Percentiles rank a stretch among this genome's conserved stretches.
phyloP scores from a whole-genome alignment of 768 basidiomycete species.

The Mycena albidolilacea region DNA sequence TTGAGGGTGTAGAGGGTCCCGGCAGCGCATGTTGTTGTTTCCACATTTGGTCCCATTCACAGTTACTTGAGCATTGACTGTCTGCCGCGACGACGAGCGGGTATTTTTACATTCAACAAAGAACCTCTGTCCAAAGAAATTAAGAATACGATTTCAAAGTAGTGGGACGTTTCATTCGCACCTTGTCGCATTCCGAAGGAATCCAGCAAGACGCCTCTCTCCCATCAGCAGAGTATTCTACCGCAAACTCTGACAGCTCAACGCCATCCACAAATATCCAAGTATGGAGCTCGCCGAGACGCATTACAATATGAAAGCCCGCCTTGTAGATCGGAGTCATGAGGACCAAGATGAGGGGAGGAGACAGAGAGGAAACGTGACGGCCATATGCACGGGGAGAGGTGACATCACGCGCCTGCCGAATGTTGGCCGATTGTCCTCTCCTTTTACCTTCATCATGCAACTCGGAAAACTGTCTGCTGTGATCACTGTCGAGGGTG shows the following conservation, averaged over 20 bases:
- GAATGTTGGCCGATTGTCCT: no score
- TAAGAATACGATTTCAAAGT: background rate
- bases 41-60: conserved; percentile 4
- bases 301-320: background rate
- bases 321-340: no score
- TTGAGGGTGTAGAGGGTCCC: background rate
- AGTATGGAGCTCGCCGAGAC: conserved; percentile 4
- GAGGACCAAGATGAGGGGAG: no score
- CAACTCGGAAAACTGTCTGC: conserved; percentile 29
- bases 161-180: background rate
- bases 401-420: no score
- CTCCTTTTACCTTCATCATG: conserved; percentile 6
- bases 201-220: conserved; percentile 26
- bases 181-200: conserved; percentile 25
- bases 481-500: conserved; percentile 18
- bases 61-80: background rate
- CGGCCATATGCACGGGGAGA: no score
- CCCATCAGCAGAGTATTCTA: conserved; percentile 18
- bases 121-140: background rate
- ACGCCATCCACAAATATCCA: conserved; percentile 21
- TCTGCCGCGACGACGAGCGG: background rate
- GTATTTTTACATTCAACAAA: background rate
- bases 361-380: no score
- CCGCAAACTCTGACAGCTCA: background rate
- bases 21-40: background rate